A percentile compares a stretch with the other conserved stretches of the same genome.
Evolutionary conservation across 208 protist species (phyloP).

Genomic region (Trypanosoma mega): DNA sequence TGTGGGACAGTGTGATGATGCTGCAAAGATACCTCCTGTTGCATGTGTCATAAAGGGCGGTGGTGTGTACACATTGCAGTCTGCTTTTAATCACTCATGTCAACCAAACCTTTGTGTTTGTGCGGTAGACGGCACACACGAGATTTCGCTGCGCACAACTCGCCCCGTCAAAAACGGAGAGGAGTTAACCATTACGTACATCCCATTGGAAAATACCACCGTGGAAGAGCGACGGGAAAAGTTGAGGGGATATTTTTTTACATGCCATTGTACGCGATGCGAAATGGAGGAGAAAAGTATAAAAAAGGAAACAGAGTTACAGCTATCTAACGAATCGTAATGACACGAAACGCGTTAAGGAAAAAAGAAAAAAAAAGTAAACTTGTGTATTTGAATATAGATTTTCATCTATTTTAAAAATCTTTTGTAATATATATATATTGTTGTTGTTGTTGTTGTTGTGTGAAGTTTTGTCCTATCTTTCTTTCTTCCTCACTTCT

Average conservation of each 20-base stretch:
- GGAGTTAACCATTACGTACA: conserved; percentile 77
- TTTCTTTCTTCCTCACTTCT: too few species aligned
- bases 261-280: conserved; percentile 61
- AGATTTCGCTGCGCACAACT: conserved; percentile 56
- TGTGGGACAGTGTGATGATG: conserved; percentile 14
- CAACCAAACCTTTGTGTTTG: conserved; percentile 55
- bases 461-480: too few species aligned
- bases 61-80: conserved; percentile 69
- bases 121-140: conserved; percentile 48
- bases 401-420: too few species aligned
- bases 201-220: conserved; percentile 49
- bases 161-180: conserved; percentile 44
- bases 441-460: too few species aligned
- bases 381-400: too few species aligned
- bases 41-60: conserved; percentile 68
- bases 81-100: conserved; percentile 81
- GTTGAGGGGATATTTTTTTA: conserved; percentile 76
- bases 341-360: not conserved
- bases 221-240: conserved; percentile 33
- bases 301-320: not conserved
- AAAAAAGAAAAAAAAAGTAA: too few species aligned
- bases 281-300: conserved; percentile 15
- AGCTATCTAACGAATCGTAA: not conserved
- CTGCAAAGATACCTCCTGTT: conserved; percentile 13
- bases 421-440: too few species aligned